phyloP scores from a whole-genome alignment of 306 rosid species.

The Sicyos baderoa region DNA sequence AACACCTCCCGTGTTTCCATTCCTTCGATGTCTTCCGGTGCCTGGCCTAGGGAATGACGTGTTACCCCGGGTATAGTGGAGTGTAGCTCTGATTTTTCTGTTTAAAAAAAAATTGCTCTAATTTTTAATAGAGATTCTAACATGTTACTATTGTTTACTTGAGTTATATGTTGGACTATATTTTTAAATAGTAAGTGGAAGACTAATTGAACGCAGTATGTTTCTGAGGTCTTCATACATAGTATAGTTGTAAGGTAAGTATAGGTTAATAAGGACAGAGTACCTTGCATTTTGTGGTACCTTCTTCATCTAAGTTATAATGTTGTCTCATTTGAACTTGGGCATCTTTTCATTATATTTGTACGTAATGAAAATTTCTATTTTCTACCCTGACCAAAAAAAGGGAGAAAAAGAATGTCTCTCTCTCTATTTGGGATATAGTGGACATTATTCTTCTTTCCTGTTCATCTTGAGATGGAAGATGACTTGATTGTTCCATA shows the following conservation, averaged over 20 bases:
- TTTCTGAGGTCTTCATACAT: neutral
- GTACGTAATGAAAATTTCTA: neutral
- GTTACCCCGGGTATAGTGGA: no score
- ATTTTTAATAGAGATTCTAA: neutral
- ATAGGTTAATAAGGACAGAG: neutral
- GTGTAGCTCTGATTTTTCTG: no score
- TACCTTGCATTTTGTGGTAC: neutral
- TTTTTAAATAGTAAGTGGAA: neutral
- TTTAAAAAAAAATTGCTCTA: no score
- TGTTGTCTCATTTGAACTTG: neutral
- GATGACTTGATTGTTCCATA: neutral
- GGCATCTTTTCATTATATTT: neutral
- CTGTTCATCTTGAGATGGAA: neutral
- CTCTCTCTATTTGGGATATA: neutral
- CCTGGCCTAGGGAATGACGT: no score
- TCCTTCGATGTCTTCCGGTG: no score
- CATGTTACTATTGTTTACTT: neutral
- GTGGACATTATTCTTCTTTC: slow-evolving; percentile 4
- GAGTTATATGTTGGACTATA: neutral
- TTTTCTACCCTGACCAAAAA: neutral
- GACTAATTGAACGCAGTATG: neutral
- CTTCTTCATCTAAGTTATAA: neutral
- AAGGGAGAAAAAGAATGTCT: neutral
- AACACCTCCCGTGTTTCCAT: no score
- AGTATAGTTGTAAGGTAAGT: neutral